Conservation (phyloP, 345 rosid species). For the Eucalyptus cladocalyx region DNA sequence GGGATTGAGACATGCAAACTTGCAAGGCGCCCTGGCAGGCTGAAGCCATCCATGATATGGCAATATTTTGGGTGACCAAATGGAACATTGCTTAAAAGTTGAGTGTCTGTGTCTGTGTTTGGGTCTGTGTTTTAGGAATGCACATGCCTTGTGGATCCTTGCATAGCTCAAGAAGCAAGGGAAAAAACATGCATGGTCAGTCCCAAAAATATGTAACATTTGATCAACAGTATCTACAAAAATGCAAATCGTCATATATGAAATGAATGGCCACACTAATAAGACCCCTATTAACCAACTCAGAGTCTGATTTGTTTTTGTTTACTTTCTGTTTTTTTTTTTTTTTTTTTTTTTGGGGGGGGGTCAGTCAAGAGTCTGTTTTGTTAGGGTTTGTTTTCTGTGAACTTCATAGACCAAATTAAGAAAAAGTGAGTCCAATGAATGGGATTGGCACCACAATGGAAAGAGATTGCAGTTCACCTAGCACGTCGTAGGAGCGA, state of each 20-base stretch:
- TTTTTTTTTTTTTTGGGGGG: too few relatives aligned
- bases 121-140: neutral
- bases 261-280: neutral
- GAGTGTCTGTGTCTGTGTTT: neutral
- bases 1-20: neutral
- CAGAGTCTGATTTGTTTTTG: neutral
- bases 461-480: slow-evolving; percentile 14
- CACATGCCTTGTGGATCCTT: neutral
- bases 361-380: neutral
- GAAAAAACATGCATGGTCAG: neutral
- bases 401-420: neutral
- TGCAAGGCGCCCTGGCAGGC: neutral
- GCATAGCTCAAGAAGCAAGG: neutral
- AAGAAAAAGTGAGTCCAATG: neutral
- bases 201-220: neutral
- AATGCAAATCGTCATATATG: neutral
- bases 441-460: neutral
- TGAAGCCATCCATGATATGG: neutral
- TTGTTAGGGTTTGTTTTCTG: neutral
- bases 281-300: neutral
- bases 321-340: too few relatives aligned
- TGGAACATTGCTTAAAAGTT: neutral
- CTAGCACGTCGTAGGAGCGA: slow-evolving; percentile 70
- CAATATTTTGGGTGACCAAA: neutral
- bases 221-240: neutral